Conservation (phyloP, 225 moss, liverwort and hornwort species). For the Climacium dendroides region DNA sequence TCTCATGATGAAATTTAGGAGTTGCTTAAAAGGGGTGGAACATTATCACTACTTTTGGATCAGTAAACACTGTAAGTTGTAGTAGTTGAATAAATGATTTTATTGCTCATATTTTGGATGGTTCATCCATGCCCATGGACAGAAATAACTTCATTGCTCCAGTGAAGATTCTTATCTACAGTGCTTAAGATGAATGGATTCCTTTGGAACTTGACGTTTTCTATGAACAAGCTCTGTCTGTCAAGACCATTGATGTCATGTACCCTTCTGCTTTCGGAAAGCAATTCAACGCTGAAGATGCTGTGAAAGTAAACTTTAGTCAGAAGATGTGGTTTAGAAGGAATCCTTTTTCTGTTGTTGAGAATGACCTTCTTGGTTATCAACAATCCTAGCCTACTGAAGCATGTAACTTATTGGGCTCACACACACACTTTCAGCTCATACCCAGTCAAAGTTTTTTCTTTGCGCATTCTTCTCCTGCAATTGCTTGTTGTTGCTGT, state of each 20-base stretch:
- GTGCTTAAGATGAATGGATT: background rate
- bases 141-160: background rate
- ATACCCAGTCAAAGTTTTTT: too few relatives aligned
- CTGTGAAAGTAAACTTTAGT: too few relatives aligned
- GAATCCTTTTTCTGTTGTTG: too few relatives aligned
- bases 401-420: too few relatives aligned
- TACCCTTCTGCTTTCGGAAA: background rate
- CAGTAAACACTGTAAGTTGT: background rate
- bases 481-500: too few relatives aligned
- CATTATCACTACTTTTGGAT: background rate
- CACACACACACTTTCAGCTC: too few relatives aligned
- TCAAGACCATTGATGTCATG: background rate
- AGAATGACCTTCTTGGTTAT: too few relatives aligned
- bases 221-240: background rate
- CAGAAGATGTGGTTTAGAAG: too few relatives aligned
- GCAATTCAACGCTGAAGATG: background rate
- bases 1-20: background rate
- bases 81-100: background rate
- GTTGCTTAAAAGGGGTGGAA: background rate
- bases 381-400: too few relatives aligned
- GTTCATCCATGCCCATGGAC: background rate
- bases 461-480: too few relatives aligned
- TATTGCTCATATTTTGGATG: background rate
- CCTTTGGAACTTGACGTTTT: too few relatives aligned
- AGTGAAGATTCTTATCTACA: background rate